These are phyloP conservation scores for Aspergillus ochraceoroseus DNA, from an alignment of 2,329 filamentous ascomycete species.

Conservation along the genomic window DNA sequence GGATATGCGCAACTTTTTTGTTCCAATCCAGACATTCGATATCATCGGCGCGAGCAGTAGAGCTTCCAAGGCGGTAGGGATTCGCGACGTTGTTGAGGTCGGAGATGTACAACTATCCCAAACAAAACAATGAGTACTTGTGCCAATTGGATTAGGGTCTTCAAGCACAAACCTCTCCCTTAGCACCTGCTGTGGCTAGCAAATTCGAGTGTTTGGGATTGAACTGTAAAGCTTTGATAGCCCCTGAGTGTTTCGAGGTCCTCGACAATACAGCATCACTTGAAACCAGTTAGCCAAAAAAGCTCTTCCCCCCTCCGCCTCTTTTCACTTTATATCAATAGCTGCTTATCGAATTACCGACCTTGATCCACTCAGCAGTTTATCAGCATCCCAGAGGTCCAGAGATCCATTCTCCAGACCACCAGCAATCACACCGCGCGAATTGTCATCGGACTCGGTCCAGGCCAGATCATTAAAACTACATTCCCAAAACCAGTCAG, in stretches of 20 bases:
- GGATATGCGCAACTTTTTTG: conserved; percentile 91
- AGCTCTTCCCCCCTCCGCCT: no score
- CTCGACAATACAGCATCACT: conserved; percentile 77
- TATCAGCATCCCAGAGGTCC: conserved; percentile 86
- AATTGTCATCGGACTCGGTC: conserved; percentile 74
- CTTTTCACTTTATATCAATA: no score
- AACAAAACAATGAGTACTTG: conserved; percentile 10
- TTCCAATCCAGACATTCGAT: conserved; percentile 98
- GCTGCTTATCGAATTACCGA: conserved; percentile 32
- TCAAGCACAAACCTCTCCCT: conserved; percentile 62
- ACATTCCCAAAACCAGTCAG: conserved; percentile 24
- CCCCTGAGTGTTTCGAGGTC: conserved; percentile 82
- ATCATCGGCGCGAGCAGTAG: conserved; percentile 84
- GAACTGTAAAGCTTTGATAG: conserved; percentile 94
- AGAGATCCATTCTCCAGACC: conserved; percentile 91
- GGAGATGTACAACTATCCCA: conserved; percentile 70
- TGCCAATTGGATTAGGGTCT: no score
- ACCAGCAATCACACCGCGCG: conserved; percentile 86
- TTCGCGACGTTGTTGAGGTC: conserved; percentile 85
- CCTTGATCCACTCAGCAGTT: conserved; percentile 52
- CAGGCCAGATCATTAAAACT: conserved; percentile 98
- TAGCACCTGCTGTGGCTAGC: conserved; percentile 84
- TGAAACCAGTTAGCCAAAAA: no score
- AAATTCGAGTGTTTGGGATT: conserved; percentile 89
- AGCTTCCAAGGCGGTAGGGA: conserved; percentile 81